Conservation (phyloP, 116 monocot species). For the Trichopus zeylanicus region DNA sequence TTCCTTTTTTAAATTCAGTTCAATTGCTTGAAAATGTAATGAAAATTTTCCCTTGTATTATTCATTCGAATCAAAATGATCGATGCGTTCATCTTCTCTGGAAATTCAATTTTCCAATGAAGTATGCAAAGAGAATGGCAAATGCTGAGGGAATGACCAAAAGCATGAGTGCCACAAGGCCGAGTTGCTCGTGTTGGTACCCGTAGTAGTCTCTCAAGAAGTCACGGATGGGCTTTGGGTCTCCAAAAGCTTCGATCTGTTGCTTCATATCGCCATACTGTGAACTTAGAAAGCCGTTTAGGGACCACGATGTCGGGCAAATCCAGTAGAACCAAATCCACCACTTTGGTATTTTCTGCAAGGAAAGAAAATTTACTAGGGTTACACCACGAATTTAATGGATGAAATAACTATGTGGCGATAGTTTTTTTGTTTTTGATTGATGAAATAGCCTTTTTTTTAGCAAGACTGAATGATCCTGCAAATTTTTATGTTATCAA, state of each 20-base stretch:
- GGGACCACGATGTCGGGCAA: constrained; percentile 34
- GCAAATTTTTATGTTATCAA: too few species aligned
- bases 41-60: too few species aligned
- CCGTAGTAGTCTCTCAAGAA: constrained; percentile 32
- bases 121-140: constrained; percentile 25
- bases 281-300: constrained; percentile 36
- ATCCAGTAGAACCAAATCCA: constrained; percentile 49
- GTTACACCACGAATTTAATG: too few species aligned
- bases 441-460: too few species aligned
- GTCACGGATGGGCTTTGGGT: constrained; percentile 8
- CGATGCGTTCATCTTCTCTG: constrained; percentile 28
- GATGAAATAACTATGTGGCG: too few species aligned
- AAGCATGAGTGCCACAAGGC: constrained; percentile 18
- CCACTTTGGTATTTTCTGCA: constrained; percentile 60
- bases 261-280: constrained; percentile 53
- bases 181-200: constrained; percentile 12
- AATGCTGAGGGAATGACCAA: constrained; percentile 9
- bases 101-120: constrained; percentile 35
- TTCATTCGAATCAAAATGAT: too few species aligned
- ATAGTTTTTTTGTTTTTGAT: too few species aligned
- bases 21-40: too few species aligned
- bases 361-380: too few species aligned
- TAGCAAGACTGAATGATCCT: too few species aligned
- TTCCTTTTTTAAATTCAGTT: too few species aligned
- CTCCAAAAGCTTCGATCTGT: constrained; percentile 17